Evolutionary conservation across 441 rosid species (phyloP).

Genomic region (Syzygium malaccense): DNA sequence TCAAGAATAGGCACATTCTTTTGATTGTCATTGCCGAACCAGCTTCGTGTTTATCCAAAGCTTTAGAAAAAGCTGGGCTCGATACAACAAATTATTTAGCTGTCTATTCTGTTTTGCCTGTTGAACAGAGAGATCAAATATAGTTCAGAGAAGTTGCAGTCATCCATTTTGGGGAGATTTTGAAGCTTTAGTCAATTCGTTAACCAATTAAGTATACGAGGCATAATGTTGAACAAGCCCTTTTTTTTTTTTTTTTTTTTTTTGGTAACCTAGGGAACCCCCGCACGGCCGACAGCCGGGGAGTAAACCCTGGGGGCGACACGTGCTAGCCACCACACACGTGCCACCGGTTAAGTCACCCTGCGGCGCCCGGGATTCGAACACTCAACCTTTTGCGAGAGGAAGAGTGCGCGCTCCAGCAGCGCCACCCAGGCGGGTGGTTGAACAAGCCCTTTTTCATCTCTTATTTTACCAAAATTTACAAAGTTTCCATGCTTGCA

Average conservation of each 20-base stretch:
- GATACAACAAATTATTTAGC: not conserved
- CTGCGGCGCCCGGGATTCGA: too few relatives aligned
- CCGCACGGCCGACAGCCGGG: too few relatives aligned
- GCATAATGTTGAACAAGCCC: conserved; percentile 63
- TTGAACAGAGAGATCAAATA: not conserved
- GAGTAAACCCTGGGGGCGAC: too few relatives aligned
- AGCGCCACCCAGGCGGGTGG: too few relatives aligned
- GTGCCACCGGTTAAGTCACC: too few relatives aligned
- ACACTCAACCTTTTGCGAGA: too few relatives aligned
- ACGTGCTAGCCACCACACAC: too few relatives aligned
- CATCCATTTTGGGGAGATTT: conserved; percentile 32
- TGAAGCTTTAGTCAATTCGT: conserved; percentile 27
- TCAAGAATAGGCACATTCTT: not conserved
- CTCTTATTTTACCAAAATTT: conserved; percentile 23
- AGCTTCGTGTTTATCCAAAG: not conserved
- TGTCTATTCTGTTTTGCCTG: not conserved
- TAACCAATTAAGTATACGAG: conserved; percentile 40
- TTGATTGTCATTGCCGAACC: not conserved
- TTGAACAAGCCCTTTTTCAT: conserved; percentile 55
- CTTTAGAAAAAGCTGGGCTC: not conserved
- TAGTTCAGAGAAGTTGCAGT: not conserved
- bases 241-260: too few relatives aligned
- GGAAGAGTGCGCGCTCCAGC: too few relatives aligned
- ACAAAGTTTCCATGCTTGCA: conserved; percentile 36
- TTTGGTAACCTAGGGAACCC: too few relatives aligned